phyloP scores from a whole-genome alignment of 2,329 filamentous ascomycete species.

The Dactylella cylindrospora region DNA sequence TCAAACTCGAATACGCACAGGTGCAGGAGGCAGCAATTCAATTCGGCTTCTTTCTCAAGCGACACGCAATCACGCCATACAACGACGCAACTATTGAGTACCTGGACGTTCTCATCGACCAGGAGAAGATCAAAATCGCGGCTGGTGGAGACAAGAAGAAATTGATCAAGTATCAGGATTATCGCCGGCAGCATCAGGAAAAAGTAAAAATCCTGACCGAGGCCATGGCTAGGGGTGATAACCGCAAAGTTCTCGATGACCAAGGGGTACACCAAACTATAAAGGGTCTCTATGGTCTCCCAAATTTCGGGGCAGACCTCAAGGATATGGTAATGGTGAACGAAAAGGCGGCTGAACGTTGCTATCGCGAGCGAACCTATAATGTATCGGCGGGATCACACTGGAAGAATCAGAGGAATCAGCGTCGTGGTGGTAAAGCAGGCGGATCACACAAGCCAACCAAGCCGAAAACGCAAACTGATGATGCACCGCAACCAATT shows the following conservation, averaged over 20 bases:
- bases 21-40: conserved; percentile 52
- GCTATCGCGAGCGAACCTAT: conserved; percentile 10
- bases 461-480: too few species aligned
- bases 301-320: conserved; percentile 4
- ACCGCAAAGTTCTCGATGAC: conserved; percentile 24
- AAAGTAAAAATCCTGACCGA: conserved; percentile 45
- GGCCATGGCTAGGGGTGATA: conserved; percentile 30
- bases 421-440: too few species aligned
- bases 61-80: conserved; percentile 52
- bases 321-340: neutral
- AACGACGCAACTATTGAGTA: conserved; percentile 54
- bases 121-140: conserved; percentile 51
- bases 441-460: too few species aligned
- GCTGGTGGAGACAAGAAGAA: conserved; percentile 47
- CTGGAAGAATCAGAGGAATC: too few species aligned
- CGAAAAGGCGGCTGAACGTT: conserved; percentile 4
- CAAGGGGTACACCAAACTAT: conserved; percentile 46
- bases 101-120: conserved; percentile 52
- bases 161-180: conserved; percentile 46
- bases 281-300: conserved; percentile 44
- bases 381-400: conserved; percentile 2
- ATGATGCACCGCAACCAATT: too few species aligned
- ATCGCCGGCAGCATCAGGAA: conserved; percentile 46
- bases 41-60: conserved; percentile 53
- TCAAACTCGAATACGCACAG: conserved; percentile 50